Evolutionary conservation across 2,329 filamentous ascomycete species (phyloP).

Genomic region (Fusarium sp.): DNA sequence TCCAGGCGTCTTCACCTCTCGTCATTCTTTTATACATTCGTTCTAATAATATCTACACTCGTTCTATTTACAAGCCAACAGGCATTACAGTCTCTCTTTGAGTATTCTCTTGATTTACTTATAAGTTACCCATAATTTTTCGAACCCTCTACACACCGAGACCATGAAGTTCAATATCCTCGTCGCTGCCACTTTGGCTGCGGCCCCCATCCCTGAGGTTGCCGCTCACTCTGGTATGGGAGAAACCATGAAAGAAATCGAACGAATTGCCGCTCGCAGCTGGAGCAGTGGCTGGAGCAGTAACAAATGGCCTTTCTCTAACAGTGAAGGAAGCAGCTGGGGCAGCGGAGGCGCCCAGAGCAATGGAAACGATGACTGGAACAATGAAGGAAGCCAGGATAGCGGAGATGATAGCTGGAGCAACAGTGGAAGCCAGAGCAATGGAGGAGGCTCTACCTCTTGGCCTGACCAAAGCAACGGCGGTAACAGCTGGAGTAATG

Average conservation of each 20-base stretch:
- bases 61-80: constrained; percentile 3
- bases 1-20: constrained; percentile 18
- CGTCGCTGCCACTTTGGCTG: constrained; percentile 38
- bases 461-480: constrained; percentile 1
- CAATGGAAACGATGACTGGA: not conserved
- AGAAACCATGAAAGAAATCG: constrained; percentile 40
- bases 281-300: constrained; percentile 27
- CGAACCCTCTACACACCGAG: not conserved
- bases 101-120: constrained; percentile 8
- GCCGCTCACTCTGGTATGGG: constrained; percentile 41
- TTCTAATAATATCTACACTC: constrained; percentile 17
- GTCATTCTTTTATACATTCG: constrained; percentile 15
- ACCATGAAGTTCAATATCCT: constrained; percentile 47
- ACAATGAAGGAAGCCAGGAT: not conserved
- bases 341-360: not conserved
- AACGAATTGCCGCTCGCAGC: constrained; percentile 33
- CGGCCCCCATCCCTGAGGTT: constrained; percentile 31
- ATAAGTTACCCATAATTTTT: not conserved
- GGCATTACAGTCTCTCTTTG: constrained; percentile 8
- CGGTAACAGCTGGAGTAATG: not conserved
- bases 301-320: constrained; percentile 8
- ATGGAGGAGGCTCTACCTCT: not conserved
- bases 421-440: not conserved
- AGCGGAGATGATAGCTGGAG: not conserved
- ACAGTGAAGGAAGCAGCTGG: not conserved